These are phyloP conservation scores for Silene coronaria DNA, from an alignment of 179 eudicot genomes.

Conservation along the genomic window DNA sequence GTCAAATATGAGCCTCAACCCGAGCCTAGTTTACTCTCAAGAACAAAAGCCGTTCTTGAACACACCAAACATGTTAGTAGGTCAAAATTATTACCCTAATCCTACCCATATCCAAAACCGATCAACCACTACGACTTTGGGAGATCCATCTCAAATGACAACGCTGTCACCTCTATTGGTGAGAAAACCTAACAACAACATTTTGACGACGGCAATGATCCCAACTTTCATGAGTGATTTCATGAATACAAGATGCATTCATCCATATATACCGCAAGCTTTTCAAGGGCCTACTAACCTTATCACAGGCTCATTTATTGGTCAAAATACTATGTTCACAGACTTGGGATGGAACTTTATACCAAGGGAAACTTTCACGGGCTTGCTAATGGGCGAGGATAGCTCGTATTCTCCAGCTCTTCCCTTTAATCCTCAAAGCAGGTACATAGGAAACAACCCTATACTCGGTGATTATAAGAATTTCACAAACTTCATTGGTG, in stretches of 20 bases:
- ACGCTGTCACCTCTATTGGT: slow-evolving; percentile 6
- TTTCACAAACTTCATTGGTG: not conserved
- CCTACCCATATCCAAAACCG: not conserved
- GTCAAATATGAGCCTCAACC: not conserved
- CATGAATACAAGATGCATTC: not conserved
- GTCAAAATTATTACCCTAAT: not conserved
- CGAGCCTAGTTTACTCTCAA: not conserved
- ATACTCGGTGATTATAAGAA: not conserved
- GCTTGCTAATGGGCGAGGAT: not conserved
- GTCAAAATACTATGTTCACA: not conserved
- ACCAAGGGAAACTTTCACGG: not conserved
- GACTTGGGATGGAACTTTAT: not conserved
- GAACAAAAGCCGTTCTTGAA: too few relatives aligned
- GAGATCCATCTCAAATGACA: slow-evolving; percentile 11
- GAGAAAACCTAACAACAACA: not conserved
- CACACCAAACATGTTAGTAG: not conserved
- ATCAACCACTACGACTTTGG: not conserved
- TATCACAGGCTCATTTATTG: not conserved
- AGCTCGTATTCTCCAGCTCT: not conserved
- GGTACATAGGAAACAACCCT: not conserved
- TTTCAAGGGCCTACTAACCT: slow-evolving; percentile 9
- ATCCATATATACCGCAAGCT: not conserved
- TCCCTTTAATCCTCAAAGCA: not conserved
- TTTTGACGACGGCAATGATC: not conserved
- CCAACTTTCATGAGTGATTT: not conserved